Evolutionary conservation across 2,329 filamentous ascomycete genomes (phyloP), one percentile per base, ranked within the genome.

Genomic region (Stachybotrys chartarum): DNA sequence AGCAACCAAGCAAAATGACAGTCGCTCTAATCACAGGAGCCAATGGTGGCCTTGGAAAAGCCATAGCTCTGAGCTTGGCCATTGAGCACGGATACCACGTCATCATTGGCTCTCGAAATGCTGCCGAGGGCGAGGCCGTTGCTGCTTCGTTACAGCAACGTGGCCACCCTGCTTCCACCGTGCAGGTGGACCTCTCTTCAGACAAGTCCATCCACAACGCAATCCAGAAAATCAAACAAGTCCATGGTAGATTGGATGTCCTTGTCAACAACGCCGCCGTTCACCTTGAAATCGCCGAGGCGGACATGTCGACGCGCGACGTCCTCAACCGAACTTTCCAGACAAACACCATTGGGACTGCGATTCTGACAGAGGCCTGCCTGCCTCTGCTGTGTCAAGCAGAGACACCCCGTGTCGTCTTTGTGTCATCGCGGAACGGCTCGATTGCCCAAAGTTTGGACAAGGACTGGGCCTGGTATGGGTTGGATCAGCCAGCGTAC

Each of bases 251-350:
- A 7, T 65, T 73, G 3, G 69, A 72, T 52, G 65, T 70, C 7
- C 68, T 73, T 3, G 50, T 71, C 60, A 70, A 73, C 59, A 73
- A 72, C 35, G 70, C 70, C 4, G 69, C 58, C 7, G 60, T 70
- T 14, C 55, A 67, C 30, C 52, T 70, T 14, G 69, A 72, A 48
- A 18, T 14, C 8, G 30, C 55, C 1, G 46, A 61, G 11, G 50
- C 47, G 1, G 46, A 50, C n/a, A 53, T 62, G 30, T 49, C 48
- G 0, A 61, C 63, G 7, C 66, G 70, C 54, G 66, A 75, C 0
- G 66, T 73, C 0, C 71, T 74, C 57, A 64, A 60, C 7, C 61
- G 68, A 11, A 69, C 68, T 0, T 73, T 78, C 55, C 62, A 67
- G 7, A 67, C 68, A 5, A 79, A 80, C 30, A 63, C 70, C 11